These are phyloP conservation scores for Rhizomucor miehei DNA, from an alignment of 371 early-diverging fungal species.

Conservation along the genomic window DNA sequence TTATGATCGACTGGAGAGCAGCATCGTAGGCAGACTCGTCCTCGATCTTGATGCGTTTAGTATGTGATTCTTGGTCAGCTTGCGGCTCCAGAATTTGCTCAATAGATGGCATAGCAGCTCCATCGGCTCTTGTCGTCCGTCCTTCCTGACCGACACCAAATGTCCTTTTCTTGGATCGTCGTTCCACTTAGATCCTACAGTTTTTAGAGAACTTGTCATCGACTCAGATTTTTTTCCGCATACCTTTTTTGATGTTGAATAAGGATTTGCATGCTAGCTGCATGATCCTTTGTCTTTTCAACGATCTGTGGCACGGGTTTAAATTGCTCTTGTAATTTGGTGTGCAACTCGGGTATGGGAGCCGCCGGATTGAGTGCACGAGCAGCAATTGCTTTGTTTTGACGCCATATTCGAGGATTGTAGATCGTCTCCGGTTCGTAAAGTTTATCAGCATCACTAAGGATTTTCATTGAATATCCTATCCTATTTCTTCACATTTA, in stretches of 20 bases:
- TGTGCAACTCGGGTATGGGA: conserved; percentile 51
- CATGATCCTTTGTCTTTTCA: conserved; percentile 28
- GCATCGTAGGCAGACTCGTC: conserved; percentile 5
- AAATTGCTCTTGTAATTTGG: conserved; percentile 31
- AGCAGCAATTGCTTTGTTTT: conserved; percentile 52
- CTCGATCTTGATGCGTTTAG: conserved; percentile 9
- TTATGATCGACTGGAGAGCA: conserved; percentile 10
- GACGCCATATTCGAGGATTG: conserved; percentile 60
- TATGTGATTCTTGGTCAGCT: conserved; percentile 5
- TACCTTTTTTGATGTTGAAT: conserved; percentile 52
- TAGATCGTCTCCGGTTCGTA: conserved; percentile 45
- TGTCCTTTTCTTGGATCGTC: not conserved
- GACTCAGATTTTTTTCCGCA: not conserved
- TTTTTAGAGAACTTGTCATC: not conserved
- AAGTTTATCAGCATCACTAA: conserved; percentile 25
- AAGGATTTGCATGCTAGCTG: conserved; percentile 36
- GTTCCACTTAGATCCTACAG: conserved; percentile 13
- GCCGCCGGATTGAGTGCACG: conserved; percentile 54
- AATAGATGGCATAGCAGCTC: conserved; percentile 4
- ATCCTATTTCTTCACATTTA: not conserved
- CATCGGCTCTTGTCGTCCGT: conserved; percentile 6
- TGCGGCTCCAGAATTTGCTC: conserved; percentile 13
- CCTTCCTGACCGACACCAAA: conserved; percentile 5
- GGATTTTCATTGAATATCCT: not conserved
- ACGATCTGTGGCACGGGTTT: conserved; percentile 35